Conservation (phyloP, 495 filamentous ascomycete genomes). For the Neohortaea acidophila region DNA sequence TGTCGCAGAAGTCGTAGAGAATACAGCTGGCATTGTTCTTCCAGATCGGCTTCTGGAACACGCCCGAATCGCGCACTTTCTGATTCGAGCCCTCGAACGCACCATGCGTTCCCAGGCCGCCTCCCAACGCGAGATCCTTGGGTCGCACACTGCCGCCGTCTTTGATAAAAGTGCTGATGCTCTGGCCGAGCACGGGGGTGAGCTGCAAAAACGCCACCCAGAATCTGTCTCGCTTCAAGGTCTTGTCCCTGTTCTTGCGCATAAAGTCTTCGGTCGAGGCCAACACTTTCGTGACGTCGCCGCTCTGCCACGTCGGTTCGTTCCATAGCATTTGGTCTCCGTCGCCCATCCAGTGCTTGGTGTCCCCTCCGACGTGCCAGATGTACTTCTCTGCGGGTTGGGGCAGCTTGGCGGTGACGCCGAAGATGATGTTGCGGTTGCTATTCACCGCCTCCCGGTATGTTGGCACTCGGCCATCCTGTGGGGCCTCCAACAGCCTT, state of each 20-base stretch:
- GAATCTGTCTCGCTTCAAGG: background rate
- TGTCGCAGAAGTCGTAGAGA: conserved; percentile 1
- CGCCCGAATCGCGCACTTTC: background rate
- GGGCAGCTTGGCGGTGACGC: too few species aligned
- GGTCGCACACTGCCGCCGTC: conserved; percentile 1
- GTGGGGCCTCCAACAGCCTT: background rate
- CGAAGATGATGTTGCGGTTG: conserved; percentile 1
- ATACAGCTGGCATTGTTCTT: conserved; percentile 1
- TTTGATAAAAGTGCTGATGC: background rate
- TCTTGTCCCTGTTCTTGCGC: background rate
- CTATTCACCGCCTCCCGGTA: background rate
- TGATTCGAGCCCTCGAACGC: background rate
- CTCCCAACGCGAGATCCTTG: background rate
- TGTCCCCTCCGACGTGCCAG: background rate
- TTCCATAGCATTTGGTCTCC: conserved; percentile 1
- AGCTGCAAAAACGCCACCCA: conserved; percentile 1
- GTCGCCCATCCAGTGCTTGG: background rate
- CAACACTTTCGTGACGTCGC: conserved; percentile 1
- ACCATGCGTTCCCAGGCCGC: background rate
- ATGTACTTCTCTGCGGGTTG: background rate
- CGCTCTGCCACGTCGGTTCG: conserved; percentile 2
- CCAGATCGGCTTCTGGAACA: background rate
- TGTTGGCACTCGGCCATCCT: background rate
- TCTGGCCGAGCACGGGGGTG: conserved; percentile 1
- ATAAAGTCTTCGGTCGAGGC: background rate